Evolutionary conservation across 225 moss, liverwort and hornwort genomes (phyloP), one percentile per base, ranked within the genome.

Genomic region (Polytrichum formosum): DNA sequence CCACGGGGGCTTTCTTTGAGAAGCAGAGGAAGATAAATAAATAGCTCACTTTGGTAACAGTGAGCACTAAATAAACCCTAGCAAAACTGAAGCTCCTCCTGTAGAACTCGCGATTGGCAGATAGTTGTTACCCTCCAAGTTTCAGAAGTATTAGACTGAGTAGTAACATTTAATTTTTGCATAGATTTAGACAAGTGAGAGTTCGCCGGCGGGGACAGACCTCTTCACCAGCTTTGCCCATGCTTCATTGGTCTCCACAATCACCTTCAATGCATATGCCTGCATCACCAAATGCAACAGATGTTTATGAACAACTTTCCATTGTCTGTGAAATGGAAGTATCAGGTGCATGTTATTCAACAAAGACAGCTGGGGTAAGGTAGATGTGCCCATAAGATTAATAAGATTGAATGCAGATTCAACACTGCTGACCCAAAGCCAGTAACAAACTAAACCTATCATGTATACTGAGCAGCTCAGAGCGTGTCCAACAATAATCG

Each of bases 141-240:
- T 37, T 54, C 26, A 46, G 70, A 29, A 27, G 31, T 31, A 31
- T 70, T 63, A 30, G n/a, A 71, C 63, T 53, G 30, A n/a, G 31
- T 59, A n/a, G 31, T 59, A 30, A 53, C 7, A 19, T 1, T 16
- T 69, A 35, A 55, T 1, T 61, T 4, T 53, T 67, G 58, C 19
- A 58, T 20, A 19, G 66, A 67, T 55, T 84, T 70, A 85, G 60
- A 77, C 82, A 61, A 92, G 83, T 46, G 92, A 91, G 53, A 90
- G 74, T 77, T 90, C 81, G 69, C 84, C 87, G 27, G 80, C 71
- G 60, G 78, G 91, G 66, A 87, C 91, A 54, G 81, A 90, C 91
- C 98, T 92, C 85, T 91, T 92, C 74, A 94, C 94, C 74, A 98
- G 80, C 74, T 90, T 86, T 23, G 85, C 77, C 98, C 98, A 98